Evolutionary conservation across 257 asterid species (phyloP).

Genomic region (Solanum sparsipilum): DNA sequence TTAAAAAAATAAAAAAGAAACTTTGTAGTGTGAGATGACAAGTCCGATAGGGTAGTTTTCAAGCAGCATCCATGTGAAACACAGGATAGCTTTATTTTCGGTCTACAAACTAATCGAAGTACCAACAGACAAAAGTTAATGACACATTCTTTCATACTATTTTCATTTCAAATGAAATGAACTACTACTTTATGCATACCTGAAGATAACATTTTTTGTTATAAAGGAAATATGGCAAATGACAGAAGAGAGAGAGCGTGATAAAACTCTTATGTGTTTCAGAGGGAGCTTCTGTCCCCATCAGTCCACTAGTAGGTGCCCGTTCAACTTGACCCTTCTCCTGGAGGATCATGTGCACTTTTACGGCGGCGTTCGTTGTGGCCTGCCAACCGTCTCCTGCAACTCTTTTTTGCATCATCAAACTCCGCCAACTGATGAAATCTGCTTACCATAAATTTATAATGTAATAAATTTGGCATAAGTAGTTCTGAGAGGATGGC

Average conservation of each 20-base stretch:
- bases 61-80: neutral
- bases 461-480: neutral
- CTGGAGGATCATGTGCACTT: constrained; percentile 52
- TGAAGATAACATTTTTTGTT: neutral
- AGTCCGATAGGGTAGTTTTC: neutral
- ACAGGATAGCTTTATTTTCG: neutral
- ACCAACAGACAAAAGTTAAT: neutral
- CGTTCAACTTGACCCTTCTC: constrained; percentile 20
- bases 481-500: neutral
- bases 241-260: constrained; percentile 90
- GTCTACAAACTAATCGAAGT: neutral
- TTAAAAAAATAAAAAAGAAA: neutral
- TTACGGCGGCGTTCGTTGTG: constrained; percentile 91
- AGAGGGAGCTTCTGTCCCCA: neutral
- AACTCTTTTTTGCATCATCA: constrained; percentile 80
- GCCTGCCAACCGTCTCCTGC: constrained; percentile 84
- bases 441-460: constrained; percentile 27
- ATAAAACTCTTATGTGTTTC: constrained; percentile 3
- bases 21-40: neutral
- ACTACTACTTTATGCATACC: neutral
- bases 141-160: neutral
- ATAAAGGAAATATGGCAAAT: constrained; percentile 20
- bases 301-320: neutral
- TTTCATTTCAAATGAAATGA: neutral
- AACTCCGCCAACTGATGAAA: constrained; percentile 74